Evolutionary conservation across 495 filamentous ascomycete genomes (phyloP).

Genomic region (Arthonia radiata): DNA sequence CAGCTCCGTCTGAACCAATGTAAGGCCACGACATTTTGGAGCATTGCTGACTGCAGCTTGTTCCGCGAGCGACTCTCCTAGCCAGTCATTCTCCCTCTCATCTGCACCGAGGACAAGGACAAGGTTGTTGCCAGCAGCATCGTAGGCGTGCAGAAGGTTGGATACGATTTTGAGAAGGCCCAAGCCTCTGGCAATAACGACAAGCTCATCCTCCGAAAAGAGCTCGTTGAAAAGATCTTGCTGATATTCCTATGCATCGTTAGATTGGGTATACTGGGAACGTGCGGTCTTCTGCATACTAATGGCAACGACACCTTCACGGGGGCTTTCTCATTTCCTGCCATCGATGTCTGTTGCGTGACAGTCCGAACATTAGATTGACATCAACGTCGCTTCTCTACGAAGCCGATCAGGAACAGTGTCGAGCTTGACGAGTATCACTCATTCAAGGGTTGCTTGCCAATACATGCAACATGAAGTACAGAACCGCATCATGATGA

Average conservation of each 20-base stretch:
- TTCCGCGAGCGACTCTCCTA: slow-evolving; percentile 50
- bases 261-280: slow-evolving; percentile 1
- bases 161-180: slow-evolving; percentile 76
- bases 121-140: slow-evolving; percentile 83
- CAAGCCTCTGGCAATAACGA: slow-evolving; percentile 73
- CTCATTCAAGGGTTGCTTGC: no score
- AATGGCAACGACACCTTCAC: slow-evolving; percentile 87
- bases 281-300: slow-evolving; percentile 20
- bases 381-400: no score
- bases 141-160: slow-evolving; percentile 87
- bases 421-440: no score
- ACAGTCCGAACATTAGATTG: no score
- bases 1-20: slow-evolving; percentile 79
- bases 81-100: slow-evolving; percentile 55
- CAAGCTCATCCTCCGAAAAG: slow-evolving; percentile 68
- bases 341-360: no score
- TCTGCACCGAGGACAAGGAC: slow-evolving; percentile 77
- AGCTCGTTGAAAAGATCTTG: slow-evolving; percentile 84
- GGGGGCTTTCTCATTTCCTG: slow-evolving; percentile 20
- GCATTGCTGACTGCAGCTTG: slow-evolving; percentile 66
- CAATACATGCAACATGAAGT: no score
- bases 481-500: no score
- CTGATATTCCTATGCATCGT: slow-evolving; percentile 43
- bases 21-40: slow-evolving; percentile 59
- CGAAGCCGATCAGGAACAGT: no score